Evolutionary conservation across 768 basidiomycete species (phyloP), one percentile per base, ranked within the genome.

Genomic region (Agaricus sinodeliciosus): DNA sequence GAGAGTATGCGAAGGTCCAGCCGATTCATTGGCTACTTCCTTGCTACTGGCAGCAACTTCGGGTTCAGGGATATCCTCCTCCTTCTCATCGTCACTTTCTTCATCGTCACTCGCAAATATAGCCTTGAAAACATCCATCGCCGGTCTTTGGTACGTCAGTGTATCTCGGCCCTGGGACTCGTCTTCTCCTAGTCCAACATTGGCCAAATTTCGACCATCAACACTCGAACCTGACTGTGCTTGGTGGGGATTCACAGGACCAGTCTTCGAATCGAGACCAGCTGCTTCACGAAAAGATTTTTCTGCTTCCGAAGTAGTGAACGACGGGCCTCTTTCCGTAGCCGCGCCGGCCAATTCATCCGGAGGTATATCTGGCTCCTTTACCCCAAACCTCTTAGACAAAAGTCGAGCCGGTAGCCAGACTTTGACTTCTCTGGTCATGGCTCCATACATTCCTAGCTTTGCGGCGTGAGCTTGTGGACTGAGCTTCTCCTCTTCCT

Each of bases 51-150:
- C 60, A 49, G 58, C 63, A 9, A 64, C 60, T 11, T 65, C 58
- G 34, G 60, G 58, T 16, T 70, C 72, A 0, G 59, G 55, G 7
- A 62, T 57, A 19, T 62, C 55, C 40, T 58, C 58, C 18, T 69
- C 74, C 0, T 74, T 77, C 3, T 92, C 90, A 2, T 84, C 84
- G 8, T 84, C 88, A 15, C 83, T 85, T 34, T 90, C 89, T 61
- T 95, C 93, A 42, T 92, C 90, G 55, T 92, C 91, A 67, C 90
- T 93, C 9, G 93, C 94, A 65, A 99, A 99, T 55, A 99, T 97
- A 3, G 95, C 94, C 65, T 95, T 96, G 76, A 98, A 99, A 41
- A 98, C 82, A 62, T 93, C 88, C 78, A 93, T 90, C 5, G 84
- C 72, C 2, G 96, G 95, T 36, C 88, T 79, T 60, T 89, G 75